Percentiles rank a stretch among this genome's conserved stretches.
Conservation (phyloP, 331 rosid species). For the Phaseolus coccineus region DNA sequence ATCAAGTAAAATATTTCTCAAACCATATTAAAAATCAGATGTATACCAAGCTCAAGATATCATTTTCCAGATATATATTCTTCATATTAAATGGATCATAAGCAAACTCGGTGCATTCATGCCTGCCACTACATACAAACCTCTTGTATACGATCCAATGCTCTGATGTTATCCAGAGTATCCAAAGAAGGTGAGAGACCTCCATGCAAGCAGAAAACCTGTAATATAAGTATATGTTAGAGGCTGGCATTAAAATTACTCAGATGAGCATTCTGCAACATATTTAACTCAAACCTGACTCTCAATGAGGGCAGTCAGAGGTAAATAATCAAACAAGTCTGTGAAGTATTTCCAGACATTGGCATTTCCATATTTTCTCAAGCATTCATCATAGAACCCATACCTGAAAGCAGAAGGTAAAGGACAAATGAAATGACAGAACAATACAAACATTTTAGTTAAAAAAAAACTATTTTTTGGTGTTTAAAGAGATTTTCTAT, state of each 20-base stretch:
- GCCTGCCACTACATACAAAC: conserved; percentile 49
- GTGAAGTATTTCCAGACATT: conserved; percentile 97
- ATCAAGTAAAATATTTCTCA: conserved; percentile 34
- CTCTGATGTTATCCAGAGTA: conserved; percentile 90
- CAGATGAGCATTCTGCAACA: conserved; percentile 27
- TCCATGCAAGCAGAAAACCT: conserved; percentile 98
- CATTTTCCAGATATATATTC: conserved; percentile 14
- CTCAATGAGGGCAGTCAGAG: conserved; percentile 97
- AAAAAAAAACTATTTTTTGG: not conserved
- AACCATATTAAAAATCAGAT: not conserved
- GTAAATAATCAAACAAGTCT: conserved; percentile 94
- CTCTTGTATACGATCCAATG: conserved; percentile 98
- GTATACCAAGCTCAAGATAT: conserved; percentile 13
- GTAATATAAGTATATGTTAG: conserved; percentile 44
- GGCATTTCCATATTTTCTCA: conserved; percentile 98
- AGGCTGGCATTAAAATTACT: conserved; percentile 41
- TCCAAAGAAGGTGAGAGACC: conserved; percentile 99
- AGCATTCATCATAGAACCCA: conserved; percentile 98
- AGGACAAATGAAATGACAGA: conserved; percentile 32
- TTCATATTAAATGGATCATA: conserved; percentile 15
- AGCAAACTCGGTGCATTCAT: conserved; percentile 26
- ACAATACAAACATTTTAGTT: conserved; percentile 1
- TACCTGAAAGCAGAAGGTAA: conserved; percentile 67
- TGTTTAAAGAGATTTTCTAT: not conserved
- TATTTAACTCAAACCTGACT: conserved; percentile 80